A percentile compares a stretch with the other conserved stretches of the same genome.
These are phyloP conservation scores for Gossypium schwendimanii DNA, from an alignment of 441 rosid genomes.

Conservation along the genomic window DNA sequence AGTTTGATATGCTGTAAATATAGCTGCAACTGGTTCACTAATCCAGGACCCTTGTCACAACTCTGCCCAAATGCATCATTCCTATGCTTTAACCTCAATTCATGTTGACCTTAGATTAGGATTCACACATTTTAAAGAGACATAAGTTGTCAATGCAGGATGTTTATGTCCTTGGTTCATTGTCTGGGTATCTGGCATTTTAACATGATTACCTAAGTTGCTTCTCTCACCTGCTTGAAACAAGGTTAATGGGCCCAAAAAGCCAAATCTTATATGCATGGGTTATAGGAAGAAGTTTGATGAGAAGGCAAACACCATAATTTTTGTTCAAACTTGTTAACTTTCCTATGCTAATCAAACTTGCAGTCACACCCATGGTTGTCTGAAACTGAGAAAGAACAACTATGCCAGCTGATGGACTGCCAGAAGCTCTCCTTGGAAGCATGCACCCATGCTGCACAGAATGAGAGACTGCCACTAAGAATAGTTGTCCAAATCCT, in stretches of 20 bases:
- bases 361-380: constrained; percentile 94
- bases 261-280: neutral
- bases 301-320: neutral
- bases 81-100: neutral
- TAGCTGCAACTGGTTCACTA: neutral
- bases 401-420: constrained; percentile 80
- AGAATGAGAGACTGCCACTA: constrained; percentile 85
- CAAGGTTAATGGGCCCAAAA: neutral
- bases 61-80: neutral
- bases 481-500: constrained; percentile 86
- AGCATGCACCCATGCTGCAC: constrained; percentile 98
- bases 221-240: neutral
- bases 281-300: neutral
- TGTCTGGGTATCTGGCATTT: neutral
- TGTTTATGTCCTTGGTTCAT: neutral
- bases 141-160: neutral
- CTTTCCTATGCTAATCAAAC: constrained; percentile 5
- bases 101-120: constrained; percentile 1
- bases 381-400: constrained; percentile 80
- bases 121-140: neutral
- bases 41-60: too few relatives aligned
- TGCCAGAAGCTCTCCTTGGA: constrained; percentile 96
- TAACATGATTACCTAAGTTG: neutral
- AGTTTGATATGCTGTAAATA: constrained; percentile 3
- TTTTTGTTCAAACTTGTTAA: constrained; percentile 11